Conservation (phyloP, 331 rosid species). For the Rhamnella rubrinervis region DNA sequence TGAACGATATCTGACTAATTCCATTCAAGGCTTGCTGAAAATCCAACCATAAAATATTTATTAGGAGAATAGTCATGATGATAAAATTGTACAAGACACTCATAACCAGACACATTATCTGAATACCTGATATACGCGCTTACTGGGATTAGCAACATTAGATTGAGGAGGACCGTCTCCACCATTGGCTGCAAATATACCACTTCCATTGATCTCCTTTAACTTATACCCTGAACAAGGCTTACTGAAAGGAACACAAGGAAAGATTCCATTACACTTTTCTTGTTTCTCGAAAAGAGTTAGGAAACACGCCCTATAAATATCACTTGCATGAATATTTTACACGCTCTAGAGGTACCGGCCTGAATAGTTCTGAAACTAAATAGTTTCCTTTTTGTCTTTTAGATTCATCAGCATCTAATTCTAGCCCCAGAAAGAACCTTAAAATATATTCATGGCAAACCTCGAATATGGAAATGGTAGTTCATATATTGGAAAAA, state of each 20-base stretch:
- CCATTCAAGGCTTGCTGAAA: slow-evolving; percentile 70
- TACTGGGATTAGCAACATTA: slow-evolving; percentile 35
- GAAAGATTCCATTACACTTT: neutral
- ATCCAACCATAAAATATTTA: slow-evolving; percentile 8
- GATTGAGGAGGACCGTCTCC: slow-evolving; percentile 44
- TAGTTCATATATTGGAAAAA: too few species aligned
- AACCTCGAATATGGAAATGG: neutral
- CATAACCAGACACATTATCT: slow-evolving; percentile 8
- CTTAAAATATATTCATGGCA: neutral
- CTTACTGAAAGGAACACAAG: slow-evolving; percentile 52
- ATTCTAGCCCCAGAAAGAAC: neutral
- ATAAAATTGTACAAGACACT: neutral
- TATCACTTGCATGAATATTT: too few species aligned
- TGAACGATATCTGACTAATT: slow-evolving; percentile 81
- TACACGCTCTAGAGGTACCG: too few species aligned
- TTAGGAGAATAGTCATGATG: slow-evolving; percentile 2
- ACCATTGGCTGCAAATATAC: slow-evolving; percentile 51
- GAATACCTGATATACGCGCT: slow-evolving; percentile 63
- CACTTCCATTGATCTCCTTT: slow-evolving; percentile 71
- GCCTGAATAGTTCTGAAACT: too few species aligned
- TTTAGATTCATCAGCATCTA: neutral
- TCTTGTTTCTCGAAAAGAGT: too few species aligned
- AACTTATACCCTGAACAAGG: slow-evolving; percentile 62
- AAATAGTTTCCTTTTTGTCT: neutral
- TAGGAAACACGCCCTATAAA: too few species aligned